Base-by-base conservation (phyloP, 805 yeast genomes). In the Candida dajiaensis region DNA sequence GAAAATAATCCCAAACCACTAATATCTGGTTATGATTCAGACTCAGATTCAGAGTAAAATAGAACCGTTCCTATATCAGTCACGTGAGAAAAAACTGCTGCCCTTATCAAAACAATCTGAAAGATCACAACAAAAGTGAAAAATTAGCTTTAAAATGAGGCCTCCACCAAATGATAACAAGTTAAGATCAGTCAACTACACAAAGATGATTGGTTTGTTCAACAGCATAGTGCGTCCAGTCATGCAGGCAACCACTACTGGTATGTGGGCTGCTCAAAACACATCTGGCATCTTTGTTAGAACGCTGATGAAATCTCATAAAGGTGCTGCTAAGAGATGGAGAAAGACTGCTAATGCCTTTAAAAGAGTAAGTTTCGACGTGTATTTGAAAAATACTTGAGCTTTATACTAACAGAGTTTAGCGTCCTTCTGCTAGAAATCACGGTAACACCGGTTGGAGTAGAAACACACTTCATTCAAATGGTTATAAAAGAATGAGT, bases 381-480 rank as follows among this genome's bases (percentile, higher is more conserved):
- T 11, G 25, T 20, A 46, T 18, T 19, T 18, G 25, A 25, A 12
- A 25, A 25, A 9, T 11, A 25, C 12, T 25, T 28, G 31, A 28
- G n/a, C 31, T 15, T 7, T 41, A 6, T 38, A 46, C 44, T 48
- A 41, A 48, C 50, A 15, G 26, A 39, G 37, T 38, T 12, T 40
- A 65, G 78, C 90, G 76, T 51, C 79, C 81, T 56, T 85, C 95
- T 19, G 95, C 96, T 11, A 79, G 96, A 70, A 85, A 86, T 54
- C 97, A 90, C 64, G 97, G 97, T 43, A 90, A 90, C 60, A 87
- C 89, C 2, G 90, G 96, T 20, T 90, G 94, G 84, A 76, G 89
- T 28, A 69, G 77, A 37, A 73, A 81, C 43, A 72, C 77, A 22
- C 67, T 85, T 58, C 70, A 78, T 50, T 74, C 74, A 56, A 72